Evolutionary conservation across 495 filamentous ascomycete genomes (phyloP), one percentile per base, ranked within the genome.

Genomic region (Ascobolus immersus): DNA sequence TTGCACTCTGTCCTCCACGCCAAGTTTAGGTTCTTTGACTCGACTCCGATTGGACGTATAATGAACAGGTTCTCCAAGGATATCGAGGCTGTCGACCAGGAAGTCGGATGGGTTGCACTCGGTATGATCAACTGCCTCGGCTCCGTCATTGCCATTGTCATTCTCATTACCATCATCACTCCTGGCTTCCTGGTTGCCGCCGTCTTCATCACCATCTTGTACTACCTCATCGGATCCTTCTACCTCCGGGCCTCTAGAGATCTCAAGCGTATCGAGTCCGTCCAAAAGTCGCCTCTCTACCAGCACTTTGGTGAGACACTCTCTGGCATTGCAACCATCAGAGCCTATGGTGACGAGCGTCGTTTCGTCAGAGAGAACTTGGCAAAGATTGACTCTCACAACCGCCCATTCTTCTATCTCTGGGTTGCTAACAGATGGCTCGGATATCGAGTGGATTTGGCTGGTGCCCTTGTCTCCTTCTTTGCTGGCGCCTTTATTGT

Each of bases 61-160:
- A 94, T 94, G 76, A 99, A 99, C 52, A 64, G 89, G 23, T 99
- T 99, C 53, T 93, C 84, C 40, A 94, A 93, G 52, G 89, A 94
- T 52, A 62, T 31, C 4, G 86, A 99, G 49, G 69, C 80, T 4
- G 60, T 99, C 38, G 89, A 99, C 40, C 89, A 99, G 52, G 86
- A 94, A 49, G 75, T 94, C 36, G 81, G 86, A 1, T 77, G 82
- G 13, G 68, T 91, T 35, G 81, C 89, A 14, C 76, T 79, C 25
- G 45, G 73, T 15, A 67, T 74, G 48, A 58, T 78, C 22, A 66
- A 74, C 45, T 69, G 65, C 39, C 41, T 78, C 19, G 71, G 64
- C 4, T 72, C 71, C 3, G 78, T 96, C 21, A 45, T 91, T 36
- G 84, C 81, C 39, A 91, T 92, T 39, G 70, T 93, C 19, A 61